Conservation (phyloP, 2,329 filamentous ascomycete genomes). For the Canariomyces notabilis region DNA sequence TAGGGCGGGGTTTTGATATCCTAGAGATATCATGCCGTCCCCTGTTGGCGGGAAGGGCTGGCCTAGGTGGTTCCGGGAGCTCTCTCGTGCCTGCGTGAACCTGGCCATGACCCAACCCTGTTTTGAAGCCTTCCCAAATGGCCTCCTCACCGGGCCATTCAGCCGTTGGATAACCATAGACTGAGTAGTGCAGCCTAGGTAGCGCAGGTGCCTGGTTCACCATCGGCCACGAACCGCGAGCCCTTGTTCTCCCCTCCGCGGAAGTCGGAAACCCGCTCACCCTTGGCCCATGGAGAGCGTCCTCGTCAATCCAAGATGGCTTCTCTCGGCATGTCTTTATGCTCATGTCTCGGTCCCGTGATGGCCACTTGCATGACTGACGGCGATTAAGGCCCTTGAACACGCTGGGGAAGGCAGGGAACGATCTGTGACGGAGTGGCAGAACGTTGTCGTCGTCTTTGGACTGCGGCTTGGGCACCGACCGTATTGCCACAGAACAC, state of each 20-base stretch:
- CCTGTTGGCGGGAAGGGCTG: constrained; percentile 11
- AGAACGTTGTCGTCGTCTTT: neutral
- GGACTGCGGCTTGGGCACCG: neutral
- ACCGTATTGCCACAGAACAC: neutral
- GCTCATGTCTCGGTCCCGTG: constrained; percentile 22
- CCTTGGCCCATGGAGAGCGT: constrained; percentile 45
- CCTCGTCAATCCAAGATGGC: constrained; percentile 46
- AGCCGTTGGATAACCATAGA: constrained; percentile 14
- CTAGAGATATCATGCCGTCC: neutral
- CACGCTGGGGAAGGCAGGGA: constrained; percentile 13
- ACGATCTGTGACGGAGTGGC: constrained; percentile 1
- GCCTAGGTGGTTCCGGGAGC: constrained; percentile 18
- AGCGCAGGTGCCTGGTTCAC: constrained; percentile 32
- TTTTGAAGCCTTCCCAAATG: neutral
- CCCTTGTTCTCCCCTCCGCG: constrained; percentile 21
- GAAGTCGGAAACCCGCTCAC: constrained; percentile 31
- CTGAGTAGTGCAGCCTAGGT: constrained; percentile 27
- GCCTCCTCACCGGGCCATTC: constrained; percentile 1
- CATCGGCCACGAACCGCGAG: constrained; percentile 28
- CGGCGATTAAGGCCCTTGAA: constrained; percentile 5
- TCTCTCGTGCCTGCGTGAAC: constrained; percentile 10
- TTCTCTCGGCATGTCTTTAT: constrained; percentile 18
- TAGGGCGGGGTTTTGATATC: constrained; percentile 1
- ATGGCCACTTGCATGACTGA: constrained; percentile 5
- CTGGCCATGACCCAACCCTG: constrained; percentile 13